phyloP scores from a whole-genome alignment of 805 yeast genomes.

The Candida tallmaniae region DNA sequence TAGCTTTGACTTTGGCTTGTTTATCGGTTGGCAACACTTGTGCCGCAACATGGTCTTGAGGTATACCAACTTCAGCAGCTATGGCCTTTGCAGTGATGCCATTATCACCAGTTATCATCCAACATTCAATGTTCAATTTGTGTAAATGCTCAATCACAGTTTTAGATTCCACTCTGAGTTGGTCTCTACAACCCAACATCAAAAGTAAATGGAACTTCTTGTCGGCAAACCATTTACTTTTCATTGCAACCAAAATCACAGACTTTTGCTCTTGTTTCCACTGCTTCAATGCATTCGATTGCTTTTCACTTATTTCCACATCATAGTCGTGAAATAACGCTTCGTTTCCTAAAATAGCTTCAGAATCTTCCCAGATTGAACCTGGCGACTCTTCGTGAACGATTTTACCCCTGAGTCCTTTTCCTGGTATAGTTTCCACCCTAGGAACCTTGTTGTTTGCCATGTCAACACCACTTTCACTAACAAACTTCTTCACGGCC shows the following conservation, averaged over 20 bases:
- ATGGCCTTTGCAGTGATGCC: conserved; percentile 62
- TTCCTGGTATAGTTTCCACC: conserved; percentile 55
- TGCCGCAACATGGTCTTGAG: conserved; percentile 48
- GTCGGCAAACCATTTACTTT: conserved; percentile 25
- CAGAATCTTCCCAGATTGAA: conserved; percentile 33
- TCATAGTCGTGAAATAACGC: conserved; percentile 46
- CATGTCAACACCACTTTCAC: conserved; percentile 19
- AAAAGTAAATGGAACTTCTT: conserved; percentile 36
- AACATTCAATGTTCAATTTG: conserved; percentile 49
- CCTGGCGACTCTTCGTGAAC: conserved; percentile 16
- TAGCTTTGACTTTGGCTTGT: conserved; percentile 52
- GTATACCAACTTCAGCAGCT: conserved; percentile 58
- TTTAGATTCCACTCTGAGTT: conserved; percentile 53
- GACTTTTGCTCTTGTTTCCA: conserved; percentile 70
- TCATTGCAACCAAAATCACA: conserved; percentile 50
- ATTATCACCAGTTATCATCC: conserved; percentile 80
- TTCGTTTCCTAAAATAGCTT: conserved; percentile 58
- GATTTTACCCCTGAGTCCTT: conserved; percentile 50
- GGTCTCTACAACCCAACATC: conserved; percentile 58
- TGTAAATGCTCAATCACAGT: conserved; percentile 38
- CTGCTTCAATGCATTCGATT: conserved; percentile 25
- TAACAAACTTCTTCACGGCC: conserved; percentile 42
- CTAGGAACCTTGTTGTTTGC: conserved; percentile 38
- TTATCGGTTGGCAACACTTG: conserved; percentile 74
- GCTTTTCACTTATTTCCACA: conserved; percentile 32